phyloP scores from a whole-genome alignment of 257 asterid species.

The Petunia axillaris region DNA sequence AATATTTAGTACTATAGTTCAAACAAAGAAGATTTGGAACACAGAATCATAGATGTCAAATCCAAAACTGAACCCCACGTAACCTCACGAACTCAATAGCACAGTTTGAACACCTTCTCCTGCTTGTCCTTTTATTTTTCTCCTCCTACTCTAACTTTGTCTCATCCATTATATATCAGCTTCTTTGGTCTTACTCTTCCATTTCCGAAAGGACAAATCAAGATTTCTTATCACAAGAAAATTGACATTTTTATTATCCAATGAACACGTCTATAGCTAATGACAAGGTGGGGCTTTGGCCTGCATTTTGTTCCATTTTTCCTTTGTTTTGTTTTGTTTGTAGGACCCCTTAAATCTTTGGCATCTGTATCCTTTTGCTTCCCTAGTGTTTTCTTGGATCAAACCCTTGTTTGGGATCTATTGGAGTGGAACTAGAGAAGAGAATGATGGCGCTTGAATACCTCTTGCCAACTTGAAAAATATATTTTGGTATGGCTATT shows the following conservation, averaged over 20 bases:
- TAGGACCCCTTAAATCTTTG: not conserved
- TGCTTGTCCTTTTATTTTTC: not conserved
- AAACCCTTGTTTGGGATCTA: not conserved
- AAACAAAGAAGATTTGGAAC: conserved; percentile 9
- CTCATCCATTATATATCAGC: not conserved
- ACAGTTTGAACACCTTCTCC: not conserved
- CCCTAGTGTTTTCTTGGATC: not conserved
- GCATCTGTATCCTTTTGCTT: not conserved
- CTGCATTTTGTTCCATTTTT: not conserved
- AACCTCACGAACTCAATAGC: not conserved
- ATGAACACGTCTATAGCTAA: not conserved
- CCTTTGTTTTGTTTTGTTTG: not conserved
- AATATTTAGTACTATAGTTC: not conserved
- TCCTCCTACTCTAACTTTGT: not conserved
- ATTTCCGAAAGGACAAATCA: conserved; percentile 12
- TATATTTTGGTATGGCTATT: too few relatives aligned
- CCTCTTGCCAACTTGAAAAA: not conserved
- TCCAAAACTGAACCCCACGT: conserved; percentile 8
- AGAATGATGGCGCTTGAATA: not conserved
- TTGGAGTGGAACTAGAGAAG: not conserved
- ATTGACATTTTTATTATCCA: conserved; percentile 7
- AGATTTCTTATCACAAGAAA: not conserved
- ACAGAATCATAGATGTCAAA: conserved; percentile 23
- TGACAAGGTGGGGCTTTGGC: not conserved
- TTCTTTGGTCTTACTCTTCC: not conserved